Conservation (phyloP, 331 rosid species). For the Malus hybrid region DNA sequence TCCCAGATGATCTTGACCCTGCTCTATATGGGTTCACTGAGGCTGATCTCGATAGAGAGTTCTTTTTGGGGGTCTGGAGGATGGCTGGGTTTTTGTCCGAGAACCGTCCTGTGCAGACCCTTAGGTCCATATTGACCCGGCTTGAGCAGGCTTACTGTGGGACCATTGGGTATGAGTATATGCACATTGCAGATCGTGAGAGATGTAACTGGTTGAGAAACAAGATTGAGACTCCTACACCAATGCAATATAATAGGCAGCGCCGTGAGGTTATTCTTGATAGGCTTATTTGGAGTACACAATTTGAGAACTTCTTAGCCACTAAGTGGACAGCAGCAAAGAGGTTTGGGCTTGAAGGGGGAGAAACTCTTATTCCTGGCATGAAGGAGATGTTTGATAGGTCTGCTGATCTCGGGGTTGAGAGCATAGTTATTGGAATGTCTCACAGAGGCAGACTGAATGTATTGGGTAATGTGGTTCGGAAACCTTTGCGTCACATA, state of each 20-base stretch:
- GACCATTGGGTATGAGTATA: too few species aligned
- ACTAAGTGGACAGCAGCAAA: conserved; percentile 96
- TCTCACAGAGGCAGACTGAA: conserved; percentile 90
- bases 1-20: conserved; percentile 79
- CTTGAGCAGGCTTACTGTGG: conserved; percentile 79
- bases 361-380: conserved; percentile 90
- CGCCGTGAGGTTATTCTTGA: too few species aligned
- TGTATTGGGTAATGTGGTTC: conserved; percentile 90
- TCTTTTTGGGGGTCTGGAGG: conserved; percentile 92
- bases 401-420: conserved; percentile 94
- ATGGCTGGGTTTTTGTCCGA: conserved; percentile 94
- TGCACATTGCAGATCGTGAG: too few species aligned
- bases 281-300: too few species aligned
- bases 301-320: conserved; percentile 61
- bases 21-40: conserved; percentile 86
- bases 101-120: too few species aligned
- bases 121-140: conserved; percentile 40
- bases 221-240: too few species aligned
- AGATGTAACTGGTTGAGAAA: too few species aligned
- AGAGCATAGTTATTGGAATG: conserved; percentile 97
- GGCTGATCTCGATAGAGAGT: conserved; percentile 95
- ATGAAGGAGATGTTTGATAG: conserved; percentile 98
- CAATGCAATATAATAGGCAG: too few species aligned
- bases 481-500: conserved; percentile 87
- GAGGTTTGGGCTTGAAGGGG: conserved; percentile 98